These are phyloP conservation scores for Aquilaria malaccensis DNA, from an alignment of 345 rosid species.

Conservation along the genomic window DNA sequence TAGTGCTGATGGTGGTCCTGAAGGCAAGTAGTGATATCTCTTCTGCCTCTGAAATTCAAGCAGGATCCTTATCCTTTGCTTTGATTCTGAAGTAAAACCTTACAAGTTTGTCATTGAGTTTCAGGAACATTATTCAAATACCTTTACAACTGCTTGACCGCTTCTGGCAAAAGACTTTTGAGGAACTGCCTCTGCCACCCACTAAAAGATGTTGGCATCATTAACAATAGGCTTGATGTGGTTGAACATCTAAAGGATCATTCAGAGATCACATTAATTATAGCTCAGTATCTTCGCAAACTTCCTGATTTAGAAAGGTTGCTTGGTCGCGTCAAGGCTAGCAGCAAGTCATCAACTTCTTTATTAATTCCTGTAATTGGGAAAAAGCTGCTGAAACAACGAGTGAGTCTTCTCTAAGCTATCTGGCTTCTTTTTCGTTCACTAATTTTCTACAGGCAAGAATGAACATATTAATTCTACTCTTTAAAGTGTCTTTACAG, in stretches of 20 bases:
- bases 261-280: slow-evolving; percentile 45
- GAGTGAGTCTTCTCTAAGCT: slow-evolving; percentile 32
- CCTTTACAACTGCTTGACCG: slow-evolving; percentile 75
- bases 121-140: slow-evolving; percentile 83
- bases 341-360: slow-evolving; percentile 54
- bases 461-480: too few species aligned
- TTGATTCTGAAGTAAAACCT: slow-evolving; percentile 3
- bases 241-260: slow-evolving; percentile 45
- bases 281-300: slow-evolving; percentile 55
- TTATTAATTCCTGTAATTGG: slow-evolving; percentile 66
- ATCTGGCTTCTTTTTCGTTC: not conserved
- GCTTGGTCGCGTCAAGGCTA: slow-evolving; percentile 73
- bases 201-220: slow-evolving; percentile 59
- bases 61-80: not conserved
- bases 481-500: too few species aligned
- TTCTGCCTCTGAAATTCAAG: slow-evolving; percentile 5
- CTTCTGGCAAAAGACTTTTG: slow-evolving; percentile 81
- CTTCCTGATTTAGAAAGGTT: slow-evolving; percentile 87
- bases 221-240: slow-evolving; percentile 70
- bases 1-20: slow-evolving; percentile 68
- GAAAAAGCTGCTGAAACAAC: slow-evolving; percentile 60
- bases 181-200: slow-evolving; percentile 98
- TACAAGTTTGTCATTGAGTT: slow-evolving; percentile 7
- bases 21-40: slow-evolving; percentile 41
- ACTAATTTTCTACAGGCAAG: not conserved